These are phyloP conservation scores for Tuber microsphaerosporum DNA, from an alignment of 495 filamentous ascomycete species.

Conservation along the genomic window DNA sequence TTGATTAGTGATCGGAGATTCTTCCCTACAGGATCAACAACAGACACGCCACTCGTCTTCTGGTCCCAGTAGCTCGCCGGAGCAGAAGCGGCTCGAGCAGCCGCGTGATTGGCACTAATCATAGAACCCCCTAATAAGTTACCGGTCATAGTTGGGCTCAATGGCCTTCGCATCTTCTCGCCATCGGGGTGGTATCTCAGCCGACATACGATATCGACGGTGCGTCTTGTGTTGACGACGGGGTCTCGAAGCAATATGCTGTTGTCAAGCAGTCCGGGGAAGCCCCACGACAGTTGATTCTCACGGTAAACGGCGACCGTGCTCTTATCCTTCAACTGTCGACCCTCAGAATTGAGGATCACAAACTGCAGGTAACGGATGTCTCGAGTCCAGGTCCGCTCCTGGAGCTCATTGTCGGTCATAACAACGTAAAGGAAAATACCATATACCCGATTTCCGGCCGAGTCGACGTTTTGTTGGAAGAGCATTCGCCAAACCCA, in stretches of 20 bases:
- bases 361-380: slow-evolving; percentile 41
- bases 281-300: slow-evolving; percentile 41
- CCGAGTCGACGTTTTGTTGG: slow-evolving; percentile 41
- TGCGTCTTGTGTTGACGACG: slow-evolving; percentile 39
- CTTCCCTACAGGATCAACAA: slow-evolving; percentile 41
- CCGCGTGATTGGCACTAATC: slow-evolving; percentile 37
- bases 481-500: slow-evolving; percentile 43
- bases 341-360: slow-evolving; percentile 42
- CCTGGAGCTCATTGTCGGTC: slow-evolving; percentile 42
- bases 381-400: slow-evolving; percentile 42
- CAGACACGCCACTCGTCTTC: slow-evolving; percentile 32
- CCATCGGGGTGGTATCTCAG: slow-evolving; percentile 40
- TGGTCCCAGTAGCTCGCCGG: slow-evolving; percentile 41
- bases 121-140: slow-evolving; percentile 35
- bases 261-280: slow-evolving; percentile 41
- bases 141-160: slow-evolving; percentile 37
- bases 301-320: slow-evolving; percentile 41
- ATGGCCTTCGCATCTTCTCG: slow-evolving; percentile 40
- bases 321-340: slow-evolving; percentile 41
- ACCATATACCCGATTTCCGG: slow-evolving; percentile 41
- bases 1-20: slow-evolving; percentile 41
- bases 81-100: slow-evolving; percentile 37
- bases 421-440: slow-evolving; percentile 42
- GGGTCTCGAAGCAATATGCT: slow-evolving; percentile 41
- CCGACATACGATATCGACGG: slow-evolving; percentile 41